A percentile compares a stretch with the other conserved stretches of the same genome.
Evolutionary conservation across 345 rosid genomes (phyloP).

Genomic region (Lagerstroemia speciosa): DNA sequence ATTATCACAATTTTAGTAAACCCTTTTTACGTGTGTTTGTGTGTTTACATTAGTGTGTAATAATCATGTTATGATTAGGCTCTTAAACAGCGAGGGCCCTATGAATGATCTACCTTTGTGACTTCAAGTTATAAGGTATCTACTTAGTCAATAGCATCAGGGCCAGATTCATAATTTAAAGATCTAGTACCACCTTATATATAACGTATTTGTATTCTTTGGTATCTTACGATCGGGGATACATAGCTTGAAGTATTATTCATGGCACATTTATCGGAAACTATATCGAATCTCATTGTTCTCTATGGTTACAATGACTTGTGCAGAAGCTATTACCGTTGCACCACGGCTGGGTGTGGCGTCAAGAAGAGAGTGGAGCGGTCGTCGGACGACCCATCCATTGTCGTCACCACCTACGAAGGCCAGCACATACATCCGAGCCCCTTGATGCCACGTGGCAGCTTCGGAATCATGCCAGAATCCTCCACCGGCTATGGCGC

Average conservation of each 20-base stretch:
- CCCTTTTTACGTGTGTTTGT: too few relatives aligned
- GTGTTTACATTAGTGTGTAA: not conserved
- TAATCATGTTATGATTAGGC: not conserved
- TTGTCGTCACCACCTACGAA: constrained; percentile 88
- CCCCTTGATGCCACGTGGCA: constrained; percentile 69
- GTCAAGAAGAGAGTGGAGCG: constrained; percentile 97
- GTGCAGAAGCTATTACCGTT: constrained; percentile 86
- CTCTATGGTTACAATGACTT: not conserved
- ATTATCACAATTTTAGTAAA: too few relatives aligned
- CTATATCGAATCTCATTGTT: not conserved
- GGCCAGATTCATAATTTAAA: not conserved
- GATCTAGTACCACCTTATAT: too few relatives aligned
- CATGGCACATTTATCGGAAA: not conserved
- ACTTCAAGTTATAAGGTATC: not conserved
- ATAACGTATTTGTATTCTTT: too few relatives aligned
- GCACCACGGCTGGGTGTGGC: constrained; percentile 80
- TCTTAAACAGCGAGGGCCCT: not conserved
- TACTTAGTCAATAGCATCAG: not conserved
- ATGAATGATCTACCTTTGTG: not conserved
- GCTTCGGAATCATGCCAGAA: constrained; percentile 10
- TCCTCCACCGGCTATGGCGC: not conserved
- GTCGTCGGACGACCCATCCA: constrained; percentile 69
- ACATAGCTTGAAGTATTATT: too few relatives aligned
- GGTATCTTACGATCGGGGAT: too few relatives aligned
- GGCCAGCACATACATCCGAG: constrained; percentile 93